Percentiles rank a stretch among this genome's conserved stretches.
phyloP scores from a whole-genome alignment of 257 asterid genomes.

The Solanum rostratum region DNA sequence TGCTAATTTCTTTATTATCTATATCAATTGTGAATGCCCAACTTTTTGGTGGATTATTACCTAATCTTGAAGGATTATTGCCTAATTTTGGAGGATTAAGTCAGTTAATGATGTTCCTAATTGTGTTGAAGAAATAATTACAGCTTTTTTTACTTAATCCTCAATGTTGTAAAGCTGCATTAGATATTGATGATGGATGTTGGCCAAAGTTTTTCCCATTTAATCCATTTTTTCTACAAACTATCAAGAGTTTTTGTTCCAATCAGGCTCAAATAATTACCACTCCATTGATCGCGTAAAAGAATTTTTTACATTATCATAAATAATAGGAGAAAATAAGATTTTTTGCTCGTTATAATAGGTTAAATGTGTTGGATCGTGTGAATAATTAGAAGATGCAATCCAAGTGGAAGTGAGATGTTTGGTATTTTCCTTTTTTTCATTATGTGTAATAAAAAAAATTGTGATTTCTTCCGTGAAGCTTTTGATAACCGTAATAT shows the following conservation, averaged over 20 bases:
- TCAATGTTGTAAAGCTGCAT: slow-evolving; percentile 12
- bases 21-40: background rate
- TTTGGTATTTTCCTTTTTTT: too few relatives aligned
- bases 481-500: too few relatives aligned
- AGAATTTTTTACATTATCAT: background rate
- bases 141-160: slow-evolving; percentile 14
- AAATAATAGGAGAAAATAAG: background rate
- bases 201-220: slow-evolving; percentile 17
- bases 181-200: slow-evolving; percentile 7
- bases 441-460: too few relatives aligned
- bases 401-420: background rate
- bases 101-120: slow-evolving; percentile 8
- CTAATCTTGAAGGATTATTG: background rate
- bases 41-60: background rate
- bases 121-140: slow-evolving; percentile 11
- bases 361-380: background rate
- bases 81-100: background rate
- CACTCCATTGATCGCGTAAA: background rate
- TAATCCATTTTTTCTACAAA: slow-evolving; percentile 7
- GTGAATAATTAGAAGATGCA: background rate
- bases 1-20: background rate
- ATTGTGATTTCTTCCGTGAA: background rate
- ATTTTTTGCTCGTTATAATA: background rate
- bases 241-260: slow-evolving; percentile 7
- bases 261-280: background rate